Base-by-base conservation (phyloP, 2,329 filamentous ascomycete species). In the Alternaria ventricosa region DNA sequence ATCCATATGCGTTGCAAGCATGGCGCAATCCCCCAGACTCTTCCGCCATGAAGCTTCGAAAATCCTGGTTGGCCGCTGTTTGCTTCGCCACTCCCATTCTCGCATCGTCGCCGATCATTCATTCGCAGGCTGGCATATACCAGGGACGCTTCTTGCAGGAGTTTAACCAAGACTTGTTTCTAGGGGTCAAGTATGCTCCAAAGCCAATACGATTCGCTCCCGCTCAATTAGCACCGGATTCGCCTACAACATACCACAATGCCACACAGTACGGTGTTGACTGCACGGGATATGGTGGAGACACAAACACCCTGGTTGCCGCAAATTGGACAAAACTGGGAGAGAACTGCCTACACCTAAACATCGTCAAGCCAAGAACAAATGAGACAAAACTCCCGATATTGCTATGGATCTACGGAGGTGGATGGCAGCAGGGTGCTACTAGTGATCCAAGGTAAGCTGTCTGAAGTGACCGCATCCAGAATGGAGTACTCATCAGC, bases 291-390 rank as follows among this genome's bases (percentile, higher is more conserved):
- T 76, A 76, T 61, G 74, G 74, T 0, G 70, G 67, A 9, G 74
- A 76, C 33, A 75, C 73, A 0, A 71, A 66, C 15, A 54, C 57
- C 36, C 63, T 76, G 12, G 72, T 75, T 20, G 60, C 62, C 10
- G 54, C 61, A 6, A 70, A 70, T 11, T 73, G 61, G 71, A 75
- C 74, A 5, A 67, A 56, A 22, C 28, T 76, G 10, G 72, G 74
- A 5, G 75, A 77, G 66, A 85, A 87, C 57, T 87, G 86, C 60
- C 64, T 83, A 6, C 80, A 79, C 59, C 64, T 83, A 10, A 83
- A 82, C 57, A 75, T 77, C 11, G 44, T 77, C 18, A 71, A 68
- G 45, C 74, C 74, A 3, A 63, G 46, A 11, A 69, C 66, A 5
- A 71, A 72, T 2, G 46, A 67, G 15, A 72, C 44, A 3, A 20